Conservation (phyloP, 2,329 filamentous ascomycete species). For the Xylaria sp. region DNA sequence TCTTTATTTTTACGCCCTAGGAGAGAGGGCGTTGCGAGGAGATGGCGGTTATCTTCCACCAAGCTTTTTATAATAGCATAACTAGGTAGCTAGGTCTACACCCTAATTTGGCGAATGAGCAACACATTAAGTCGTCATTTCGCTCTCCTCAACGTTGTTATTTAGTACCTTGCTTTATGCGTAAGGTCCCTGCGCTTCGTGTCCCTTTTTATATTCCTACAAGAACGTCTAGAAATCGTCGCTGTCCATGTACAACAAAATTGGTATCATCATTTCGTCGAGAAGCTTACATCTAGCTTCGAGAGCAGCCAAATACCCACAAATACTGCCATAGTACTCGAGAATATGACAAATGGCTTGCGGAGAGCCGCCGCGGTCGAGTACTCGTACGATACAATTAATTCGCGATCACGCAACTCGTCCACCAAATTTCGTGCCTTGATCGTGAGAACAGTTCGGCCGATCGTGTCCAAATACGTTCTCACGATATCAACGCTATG, state of each 20-base stretch:
- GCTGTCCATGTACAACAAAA: constrained; percentile 30
- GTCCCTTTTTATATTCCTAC: constrained; percentile 35
- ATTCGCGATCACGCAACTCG: constrained; percentile 83
- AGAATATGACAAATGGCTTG: constrained; percentile 86
- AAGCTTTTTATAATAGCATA: neutral
- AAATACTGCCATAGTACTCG: constrained; percentile 78
- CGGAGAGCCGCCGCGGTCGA: constrained; percentile 77
- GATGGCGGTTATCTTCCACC: constrained; percentile 1
- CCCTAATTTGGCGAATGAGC: neutral
- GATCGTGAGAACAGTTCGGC: constrained; percentile 83
- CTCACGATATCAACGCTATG: constrained; percentile 72
- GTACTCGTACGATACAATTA: constrained; percentile 90
- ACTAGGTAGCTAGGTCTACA: neutral
- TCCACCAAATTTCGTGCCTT: constrained; percentile 89
- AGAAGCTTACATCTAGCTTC: constrained; percentile 83
- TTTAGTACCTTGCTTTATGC: neutral
- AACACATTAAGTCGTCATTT: neutral
- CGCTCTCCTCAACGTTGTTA: constrained; percentile 3
- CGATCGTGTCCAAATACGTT: constrained; percentile 93
- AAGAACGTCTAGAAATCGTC: constrained; percentile 32
- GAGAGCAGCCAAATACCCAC: constrained; percentile 78
- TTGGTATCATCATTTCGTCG: constrained; percentile 52
- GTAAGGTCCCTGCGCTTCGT: constrained; percentile 2
- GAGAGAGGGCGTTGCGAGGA: neutral
- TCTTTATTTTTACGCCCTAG: neutral